These are phyloP conservation scores for Alisma plantagoaquatica DNA, from an alignment of 106 monocot species.

Conservation along the genomic window DNA sequence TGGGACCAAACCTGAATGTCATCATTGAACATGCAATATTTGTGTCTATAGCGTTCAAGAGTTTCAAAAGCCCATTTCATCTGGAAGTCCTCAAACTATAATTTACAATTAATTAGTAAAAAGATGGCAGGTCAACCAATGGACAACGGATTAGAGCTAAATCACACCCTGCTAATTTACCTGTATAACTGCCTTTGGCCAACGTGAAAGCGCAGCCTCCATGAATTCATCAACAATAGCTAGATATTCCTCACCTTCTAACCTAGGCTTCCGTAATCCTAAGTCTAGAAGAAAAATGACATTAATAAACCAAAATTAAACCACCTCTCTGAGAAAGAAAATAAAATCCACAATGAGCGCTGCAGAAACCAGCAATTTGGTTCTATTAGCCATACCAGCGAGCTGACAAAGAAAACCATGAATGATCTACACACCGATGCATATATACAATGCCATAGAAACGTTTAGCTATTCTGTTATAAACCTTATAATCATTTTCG, in stretches of 20 bases:
- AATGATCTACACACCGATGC: too few relatives aligned
- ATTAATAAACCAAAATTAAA: background rate
- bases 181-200: slow-evolving; percentile 98
- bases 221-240: slow-evolving; percentile 96
- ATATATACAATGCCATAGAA: too few relatives aligned
- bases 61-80: slow-evolving; percentile 99
- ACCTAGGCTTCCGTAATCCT: slow-evolving; percentile 85
- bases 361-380: too few relatives aligned
- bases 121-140: too few relatives aligned
- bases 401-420: too few relatives aligned
- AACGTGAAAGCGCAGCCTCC: slow-evolving; percentile 91
- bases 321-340: background rate
- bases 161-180: too few relatives aligned
- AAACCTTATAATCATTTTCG: too few relatives aligned
- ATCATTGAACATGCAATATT: slow-evolving; percentile 99
- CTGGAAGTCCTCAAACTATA: slow-evolving; percentile 98
- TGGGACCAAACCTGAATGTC: slow-evolving; percentile 70
- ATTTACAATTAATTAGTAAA: slow-evolving; percentile 1
- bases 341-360: too few relatives aligned
- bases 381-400: too few relatives aligned
- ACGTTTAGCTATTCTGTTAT: too few relatives aligned
- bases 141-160: too few relatives aligned
- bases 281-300: slow-evolving; percentile 54
- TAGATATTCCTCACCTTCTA: slow-evolving; percentile 93
- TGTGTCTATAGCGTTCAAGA: slow-evolving; percentile 78